These are phyloP conservation scores for Serpula lacrymans DNA, from an alignment of 768 basidiomycete genomes.

Conservation along the genomic window DNA sequence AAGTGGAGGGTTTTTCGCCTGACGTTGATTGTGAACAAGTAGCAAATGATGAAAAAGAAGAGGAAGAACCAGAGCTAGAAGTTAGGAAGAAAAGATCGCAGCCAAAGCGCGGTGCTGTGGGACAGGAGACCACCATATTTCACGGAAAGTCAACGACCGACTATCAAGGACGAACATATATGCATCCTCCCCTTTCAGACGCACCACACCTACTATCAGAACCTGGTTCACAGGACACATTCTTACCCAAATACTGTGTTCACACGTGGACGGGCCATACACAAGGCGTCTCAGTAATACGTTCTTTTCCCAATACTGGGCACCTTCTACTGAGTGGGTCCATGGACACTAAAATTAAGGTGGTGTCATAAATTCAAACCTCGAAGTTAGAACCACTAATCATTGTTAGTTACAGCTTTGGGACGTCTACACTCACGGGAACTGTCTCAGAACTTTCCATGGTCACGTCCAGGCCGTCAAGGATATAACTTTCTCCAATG, in stretches of 20 bases:
- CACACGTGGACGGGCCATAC: slow-evolving; percentile 99
- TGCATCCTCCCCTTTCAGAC: slow-evolving; percentile 87
- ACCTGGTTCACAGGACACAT: slow-evolving; percentile 82
- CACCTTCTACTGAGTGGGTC: slow-evolving; percentile 92
- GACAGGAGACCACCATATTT: slow-evolving; percentile 92
- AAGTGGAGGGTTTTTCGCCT: slow-evolving; percentile 46
- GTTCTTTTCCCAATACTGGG: slow-evolving; percentile 88
- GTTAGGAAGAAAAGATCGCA: slow-evolving; percentile 67
- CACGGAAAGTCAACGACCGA: slow-evolving; percentile 96
- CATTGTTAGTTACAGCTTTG: slow-evolving; percentile 65
- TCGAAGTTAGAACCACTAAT: slow-evolving; percentile 5
- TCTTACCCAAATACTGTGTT: slow-evolving; percentile 92
- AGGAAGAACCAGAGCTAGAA: slow-evolving; percentile 58
- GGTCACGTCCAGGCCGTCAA: slow-evolving; percentile 97
- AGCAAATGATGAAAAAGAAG: slow-evolving; percentile 35
- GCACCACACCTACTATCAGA: slow-evolving; percentile 82
- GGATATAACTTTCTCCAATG: slow-evolving; percentile 93
- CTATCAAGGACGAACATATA: slow-evolving; percentile 98
- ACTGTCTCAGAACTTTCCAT: slow-evolving; percentile 95
- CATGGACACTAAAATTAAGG: slow-evolving; percentile 99
- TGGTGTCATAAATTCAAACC: slow-evolving; percentile 18
- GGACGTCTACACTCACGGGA: slow-evolving; percentile 97
- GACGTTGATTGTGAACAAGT: slow-evolving; percentile 57
- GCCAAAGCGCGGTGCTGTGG: slow-evolving; percentile 73
- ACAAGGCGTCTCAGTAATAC: slow-evolving; percentile 90